phyloP scores from a whole-genome alignment of 2,329 filamentous ascomycete species.

The Chaetomiaceae sp. region DNA sequence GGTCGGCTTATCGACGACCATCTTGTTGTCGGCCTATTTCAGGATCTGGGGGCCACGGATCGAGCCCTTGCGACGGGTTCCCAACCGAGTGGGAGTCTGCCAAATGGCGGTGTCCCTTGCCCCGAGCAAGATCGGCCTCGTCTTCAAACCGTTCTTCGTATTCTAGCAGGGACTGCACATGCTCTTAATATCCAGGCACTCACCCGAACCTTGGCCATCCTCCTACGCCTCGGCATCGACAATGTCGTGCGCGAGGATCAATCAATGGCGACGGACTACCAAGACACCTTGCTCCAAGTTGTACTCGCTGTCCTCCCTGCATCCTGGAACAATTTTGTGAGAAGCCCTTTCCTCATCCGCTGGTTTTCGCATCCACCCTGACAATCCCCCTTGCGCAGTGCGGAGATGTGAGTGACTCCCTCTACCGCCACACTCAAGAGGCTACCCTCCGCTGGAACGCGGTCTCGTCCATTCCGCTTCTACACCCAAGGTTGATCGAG shows the following conservation, averaged over 20 bases:
- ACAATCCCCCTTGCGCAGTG: constrained; percentile 36
- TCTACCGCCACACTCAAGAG: constrained; percentile 45
- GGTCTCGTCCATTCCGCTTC: constrained; percentile 54
- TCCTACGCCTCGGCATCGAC: constrained; percentile 54
- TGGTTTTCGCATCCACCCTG: background rate
- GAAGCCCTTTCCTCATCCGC: too few species aligned
- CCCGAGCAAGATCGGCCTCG: constrained; percentile 39
- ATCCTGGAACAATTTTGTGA: constrained; percentile 36
- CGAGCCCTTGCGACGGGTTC: constrained; percentile 31
- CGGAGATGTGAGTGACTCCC: constrained; percentile 40
- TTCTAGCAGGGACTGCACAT: constrained; percentile 37
- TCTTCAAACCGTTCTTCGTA: constrained; percentile 40
- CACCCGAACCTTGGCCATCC: constrained; percentile 40
- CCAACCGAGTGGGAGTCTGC: constrained; percentile 25
- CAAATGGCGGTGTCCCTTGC: constrained; percentile 28
- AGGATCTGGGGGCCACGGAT: constrained; percentile 50
- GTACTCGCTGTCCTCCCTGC: constrained; percentile 37
- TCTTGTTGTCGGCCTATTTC: constrained; percentile 51
- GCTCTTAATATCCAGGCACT: constrained; percentile 33
- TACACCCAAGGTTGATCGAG: constrained; percentile 47
- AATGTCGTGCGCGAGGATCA: constrained; percentile 41
- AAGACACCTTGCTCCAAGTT: constrained; percentile 41
- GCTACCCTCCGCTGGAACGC: constrained; percentile 52
- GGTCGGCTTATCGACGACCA: constrained; percentile 41
- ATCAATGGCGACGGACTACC: constrained; percentile 37